Percentiles rank a stretch among this genome's conserved stretches.
These are phyloP conservation scores for Cladophialophora yegresii DNA, from an alignment of 2,329 filamentous ascomycete species.

Conservation along the genomic window DNA sequence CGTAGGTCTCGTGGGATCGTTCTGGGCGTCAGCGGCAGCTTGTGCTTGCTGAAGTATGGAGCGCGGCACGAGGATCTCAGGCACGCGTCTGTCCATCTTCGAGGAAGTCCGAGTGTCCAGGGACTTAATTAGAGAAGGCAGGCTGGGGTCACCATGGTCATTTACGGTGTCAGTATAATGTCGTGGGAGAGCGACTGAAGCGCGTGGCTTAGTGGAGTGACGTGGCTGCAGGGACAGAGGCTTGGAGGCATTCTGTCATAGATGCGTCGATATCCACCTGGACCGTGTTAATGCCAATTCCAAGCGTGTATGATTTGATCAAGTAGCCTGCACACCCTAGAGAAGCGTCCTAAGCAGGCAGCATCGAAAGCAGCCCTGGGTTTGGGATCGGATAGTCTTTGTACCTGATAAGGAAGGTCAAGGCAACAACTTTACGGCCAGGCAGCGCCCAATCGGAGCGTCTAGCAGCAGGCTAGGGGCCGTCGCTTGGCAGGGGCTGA, in stretches of 20 bases:
- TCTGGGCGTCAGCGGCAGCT: slow-evolving; percentile 37
- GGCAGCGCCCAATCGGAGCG: too few species aligned
- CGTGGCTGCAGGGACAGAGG: slow-evolving; percentile 10
- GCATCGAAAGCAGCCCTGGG: too few species aligned
- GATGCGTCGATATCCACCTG: too few species aligned
- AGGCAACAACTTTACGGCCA: too few species aligned
- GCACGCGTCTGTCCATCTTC: slow-evolving; percentile 30
- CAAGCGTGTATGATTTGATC: too few species aligned
- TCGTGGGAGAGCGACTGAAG: neutral
- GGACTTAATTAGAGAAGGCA: slow-evolving; percentile 28
- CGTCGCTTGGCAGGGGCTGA: too few species aligned
- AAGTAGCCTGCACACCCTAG: too few species aligned
- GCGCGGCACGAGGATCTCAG: slow-evolving; percentile 35
- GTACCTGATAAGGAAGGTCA: too few species aligned
- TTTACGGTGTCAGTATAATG: neutral
- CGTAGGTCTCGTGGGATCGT: slow-evolving; percentile 35
- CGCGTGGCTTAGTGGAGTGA: slow-evolving; percentile 12
- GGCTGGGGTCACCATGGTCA: neutral
- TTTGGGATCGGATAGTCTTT: too few species aligned
- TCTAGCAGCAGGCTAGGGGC: too few species aligned
- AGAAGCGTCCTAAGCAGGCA: too few species aligned
- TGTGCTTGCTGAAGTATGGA: slow-evolving; percentile 40
- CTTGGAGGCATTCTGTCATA: neutral
- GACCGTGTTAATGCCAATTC: too few species aligned
- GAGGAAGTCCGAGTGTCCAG: slow-evolving; percentile 34